phyloP scores from a whole-genome alignment of 495 filamentous ascomycete genomes.

The Emericellopsis terricola region DNA sequence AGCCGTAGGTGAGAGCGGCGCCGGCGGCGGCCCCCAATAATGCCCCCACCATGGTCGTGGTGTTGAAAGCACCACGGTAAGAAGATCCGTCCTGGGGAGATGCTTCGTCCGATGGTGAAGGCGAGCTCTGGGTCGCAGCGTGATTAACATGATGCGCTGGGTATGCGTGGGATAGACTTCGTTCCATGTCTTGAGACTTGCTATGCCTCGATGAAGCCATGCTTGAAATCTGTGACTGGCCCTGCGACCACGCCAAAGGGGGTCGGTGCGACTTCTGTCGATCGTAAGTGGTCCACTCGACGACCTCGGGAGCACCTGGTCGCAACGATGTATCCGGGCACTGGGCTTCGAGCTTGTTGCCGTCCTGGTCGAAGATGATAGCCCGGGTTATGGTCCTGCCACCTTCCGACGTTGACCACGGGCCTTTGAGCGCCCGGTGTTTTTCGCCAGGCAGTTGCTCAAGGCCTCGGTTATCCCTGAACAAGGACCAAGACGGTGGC shows the following conservation, averaged over 20 bases:
- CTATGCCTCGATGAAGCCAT: too few relatives aligned
- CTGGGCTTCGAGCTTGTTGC: neutral
- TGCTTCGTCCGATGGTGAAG: slow-evolving; percentile 13
- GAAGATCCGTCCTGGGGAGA: too few relatives aligned
- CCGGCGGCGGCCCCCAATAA: slow-evolving; percentile 56
- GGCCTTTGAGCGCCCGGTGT: neutral
- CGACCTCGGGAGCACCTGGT: neutral
- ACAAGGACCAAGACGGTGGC: neutral
- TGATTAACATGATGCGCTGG: neutral
- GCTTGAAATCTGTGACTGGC: neutral
- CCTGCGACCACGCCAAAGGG: neutral
- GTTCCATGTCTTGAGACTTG: neutral
- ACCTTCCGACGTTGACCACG: neutral
- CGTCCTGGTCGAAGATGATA: neutral
- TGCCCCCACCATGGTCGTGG: slow-evolving; percentile 31
- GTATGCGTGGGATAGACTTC: neutral
- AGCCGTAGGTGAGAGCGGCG: slow-evolving; percentile 56
- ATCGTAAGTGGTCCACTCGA: neutral
- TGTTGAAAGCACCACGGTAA: slow-evolving; percentile 13
- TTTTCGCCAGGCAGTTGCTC: neutral
- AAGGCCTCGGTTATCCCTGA: neutral
- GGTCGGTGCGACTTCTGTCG: neutral
- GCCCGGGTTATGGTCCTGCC: neutral
- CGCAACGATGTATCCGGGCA: neutral
- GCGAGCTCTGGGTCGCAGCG: neutral